These are phyloP conservation scores for Solanum tarapatanum DNA, from an alignment of 257 asterid species.

Conservation along the genomic window DNA sequence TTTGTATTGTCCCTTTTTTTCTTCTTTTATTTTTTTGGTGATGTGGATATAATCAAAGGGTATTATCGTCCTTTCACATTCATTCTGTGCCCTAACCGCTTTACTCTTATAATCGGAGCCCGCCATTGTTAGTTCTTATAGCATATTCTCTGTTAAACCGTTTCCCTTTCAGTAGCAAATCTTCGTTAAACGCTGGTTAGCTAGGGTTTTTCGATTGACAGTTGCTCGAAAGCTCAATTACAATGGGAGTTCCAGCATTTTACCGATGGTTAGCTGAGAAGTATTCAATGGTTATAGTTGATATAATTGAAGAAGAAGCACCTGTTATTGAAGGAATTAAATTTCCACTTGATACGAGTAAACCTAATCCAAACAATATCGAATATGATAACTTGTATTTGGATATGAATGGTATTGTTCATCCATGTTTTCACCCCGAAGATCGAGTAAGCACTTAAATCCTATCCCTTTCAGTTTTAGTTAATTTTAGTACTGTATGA, in stretches of 20 bases:
- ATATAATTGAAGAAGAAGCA: slow-evolving; percentile 5
- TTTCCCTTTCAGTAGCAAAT: not conserved
- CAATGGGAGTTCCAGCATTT: slow-evolving; percentile 42
- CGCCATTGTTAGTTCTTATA: not conserved
- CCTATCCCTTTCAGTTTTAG: not conserved
- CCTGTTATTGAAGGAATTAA: not conserved
- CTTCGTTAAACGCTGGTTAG: not conserved
- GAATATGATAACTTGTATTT: slow-evolving; percentile 11
- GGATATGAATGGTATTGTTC: slow-evolving; percentile 17
- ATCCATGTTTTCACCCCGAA: slow-evolving; percentile 3
- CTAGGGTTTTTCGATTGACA: not conserved
- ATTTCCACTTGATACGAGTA: not conserved
- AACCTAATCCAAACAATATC: not conserved
- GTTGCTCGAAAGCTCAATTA: not conserved
- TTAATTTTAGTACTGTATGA: not conserved
- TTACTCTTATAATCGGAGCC: not conserved
- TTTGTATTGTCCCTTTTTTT: not conserved
- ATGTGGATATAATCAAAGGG: not conserved
- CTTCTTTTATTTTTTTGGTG: not conserved
- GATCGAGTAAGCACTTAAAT: not conserved
- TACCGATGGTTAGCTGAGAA: slow-evolving; percentile 35
- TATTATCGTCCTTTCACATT: not conserved
- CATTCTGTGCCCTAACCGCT: not conserved
- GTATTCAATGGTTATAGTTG: slow-evolving; percentile 20
- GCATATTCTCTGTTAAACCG: not conserved